These are phyloP conservation scores for Serendipita indica DNA, from an alignment of 768 basidiomycete genomes.

Conservation along the genomic window DNA sequence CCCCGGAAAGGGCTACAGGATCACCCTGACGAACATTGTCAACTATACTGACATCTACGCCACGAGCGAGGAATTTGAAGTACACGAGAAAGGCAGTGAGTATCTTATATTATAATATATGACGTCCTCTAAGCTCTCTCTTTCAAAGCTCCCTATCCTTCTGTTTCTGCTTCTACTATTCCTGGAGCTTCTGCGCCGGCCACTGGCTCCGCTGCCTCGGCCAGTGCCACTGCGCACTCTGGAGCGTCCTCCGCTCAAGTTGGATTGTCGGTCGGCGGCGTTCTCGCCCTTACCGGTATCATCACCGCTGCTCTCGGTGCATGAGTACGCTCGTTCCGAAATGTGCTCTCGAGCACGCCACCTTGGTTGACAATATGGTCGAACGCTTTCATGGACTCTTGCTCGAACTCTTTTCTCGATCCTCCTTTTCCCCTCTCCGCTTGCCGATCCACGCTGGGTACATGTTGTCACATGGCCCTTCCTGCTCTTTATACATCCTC, in stretches of 20 bases:
- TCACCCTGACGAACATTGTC: constrained; percentile 7
- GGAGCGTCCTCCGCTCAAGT: not conserved
- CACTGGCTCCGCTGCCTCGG: not conserved
- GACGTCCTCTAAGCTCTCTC: not conserved
- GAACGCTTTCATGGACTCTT: constrained; percentile 3
- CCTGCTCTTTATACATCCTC: not conserved
- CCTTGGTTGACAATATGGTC: not conserved
- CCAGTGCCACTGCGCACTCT: not conserved
- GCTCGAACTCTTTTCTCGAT: not conserved
- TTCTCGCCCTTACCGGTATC: not conserved
- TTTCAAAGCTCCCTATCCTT: not conserved
- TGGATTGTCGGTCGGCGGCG: not conserved
- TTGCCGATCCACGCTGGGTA: no score
- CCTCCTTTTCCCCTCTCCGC: not conserved
- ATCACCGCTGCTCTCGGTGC: not conserved
- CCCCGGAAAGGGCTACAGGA: not conserved
- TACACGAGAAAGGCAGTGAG: not conserved
- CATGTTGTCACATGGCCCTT: no score
- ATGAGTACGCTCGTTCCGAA: not conserved
- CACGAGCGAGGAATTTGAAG: not conserved
- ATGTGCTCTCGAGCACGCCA: not conserved
- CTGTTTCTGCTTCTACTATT: not conserved
- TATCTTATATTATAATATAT: not conserved
- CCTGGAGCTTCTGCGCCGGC: not conserved
- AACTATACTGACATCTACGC: constrained; percentile 5